These are phyloP conservation scores for Blastobotrys persicus DNA, from an alignment of 1,139 yeast species.

Conservation along the genomic window DNA sequence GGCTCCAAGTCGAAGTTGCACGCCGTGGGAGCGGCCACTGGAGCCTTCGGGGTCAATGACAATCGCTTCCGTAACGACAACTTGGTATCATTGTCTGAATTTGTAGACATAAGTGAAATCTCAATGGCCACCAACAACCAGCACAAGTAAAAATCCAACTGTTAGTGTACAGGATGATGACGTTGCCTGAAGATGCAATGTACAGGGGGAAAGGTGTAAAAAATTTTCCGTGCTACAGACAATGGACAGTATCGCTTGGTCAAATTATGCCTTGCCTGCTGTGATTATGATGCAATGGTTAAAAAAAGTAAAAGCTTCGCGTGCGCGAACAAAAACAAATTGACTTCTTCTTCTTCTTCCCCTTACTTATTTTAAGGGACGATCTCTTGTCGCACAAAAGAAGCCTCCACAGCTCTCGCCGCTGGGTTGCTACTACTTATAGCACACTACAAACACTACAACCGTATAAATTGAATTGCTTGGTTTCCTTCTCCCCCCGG, in stretches of 20 bases:
- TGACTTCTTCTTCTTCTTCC: no score
- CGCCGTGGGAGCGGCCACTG: not conserved
- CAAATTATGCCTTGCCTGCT: not conserved
- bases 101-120: not conserved
- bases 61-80: constrained; percentile 1
- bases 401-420: no score
- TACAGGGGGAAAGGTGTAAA: not conserved
- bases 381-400: no score
- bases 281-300: not conserved
- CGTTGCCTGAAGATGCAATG: no score
- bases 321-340: not conserved
- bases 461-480: no score
- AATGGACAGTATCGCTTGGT: not conserved
- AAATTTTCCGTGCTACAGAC: not conserved
- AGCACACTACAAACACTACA: no score
- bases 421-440: no score
- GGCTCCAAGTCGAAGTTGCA: not conserved
- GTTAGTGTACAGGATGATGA: not conserved
- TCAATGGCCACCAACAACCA: not conserved
- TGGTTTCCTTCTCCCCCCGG: no score
- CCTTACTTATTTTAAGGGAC: no score
- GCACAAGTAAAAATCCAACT: not conserved
- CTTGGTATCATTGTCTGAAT: constrained; percentile 2
- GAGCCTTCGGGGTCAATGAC: constrained; percentile 1
- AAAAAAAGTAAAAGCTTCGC: not conserved